phyloP scores from a whole-genome alignment of 78 protist genomes.

The Thecamonas trahens region DNA sequence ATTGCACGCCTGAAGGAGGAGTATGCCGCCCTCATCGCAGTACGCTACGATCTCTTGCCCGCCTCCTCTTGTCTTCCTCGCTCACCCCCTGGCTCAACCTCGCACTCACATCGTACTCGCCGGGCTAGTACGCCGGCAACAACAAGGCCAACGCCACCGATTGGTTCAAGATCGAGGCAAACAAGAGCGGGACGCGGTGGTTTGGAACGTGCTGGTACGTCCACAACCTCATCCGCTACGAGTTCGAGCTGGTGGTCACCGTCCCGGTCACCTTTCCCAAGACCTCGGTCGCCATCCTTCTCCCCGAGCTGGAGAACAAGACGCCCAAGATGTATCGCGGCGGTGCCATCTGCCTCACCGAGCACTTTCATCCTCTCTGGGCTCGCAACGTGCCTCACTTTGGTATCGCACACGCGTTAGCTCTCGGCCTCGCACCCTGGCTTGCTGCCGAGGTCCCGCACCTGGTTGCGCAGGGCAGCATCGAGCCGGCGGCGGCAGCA shows the following conservation, averaged over 20 bases:
- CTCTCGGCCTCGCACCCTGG: conserved; percentile 95
- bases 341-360: conserved; percentile 91
- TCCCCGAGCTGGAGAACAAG: conserved; percentile 92
- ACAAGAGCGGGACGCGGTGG: conserved; percentile 76
- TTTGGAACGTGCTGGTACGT: conserved; percentile 76
- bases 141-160: conserved; percentile 77
- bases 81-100: too few species aligned
- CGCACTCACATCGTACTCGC: background rate
- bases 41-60: background rate
- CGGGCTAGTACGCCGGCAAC: conserved; percentile 64
- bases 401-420: conserved; percentile 95
- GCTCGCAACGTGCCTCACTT: conserved; percentile 87
- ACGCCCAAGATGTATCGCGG: conserved; percentile 82
- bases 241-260: conserved; percentile 87
- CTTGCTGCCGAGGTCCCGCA: conserved; percentile 92
- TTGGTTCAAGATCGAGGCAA: conserved; percentile 85
- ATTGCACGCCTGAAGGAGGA: conserved; percentile 83
- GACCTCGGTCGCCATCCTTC: conserved; percentile 77
- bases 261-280: conserved; percentile 91
- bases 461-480: conserved; percentile 51
- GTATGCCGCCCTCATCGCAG: conserved; percentile 55
- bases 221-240: conserved; percentile 68
- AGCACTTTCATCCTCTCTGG: conserved; percentile 95
- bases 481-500: too few species aligned
- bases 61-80: background rate